Evolutionary conservation across 2,329 filamentous ascomycete genomes (phyloP), one percentile per base, ranked within the genome.

Genomic region (Lachnellula occidentalis): DNA sequence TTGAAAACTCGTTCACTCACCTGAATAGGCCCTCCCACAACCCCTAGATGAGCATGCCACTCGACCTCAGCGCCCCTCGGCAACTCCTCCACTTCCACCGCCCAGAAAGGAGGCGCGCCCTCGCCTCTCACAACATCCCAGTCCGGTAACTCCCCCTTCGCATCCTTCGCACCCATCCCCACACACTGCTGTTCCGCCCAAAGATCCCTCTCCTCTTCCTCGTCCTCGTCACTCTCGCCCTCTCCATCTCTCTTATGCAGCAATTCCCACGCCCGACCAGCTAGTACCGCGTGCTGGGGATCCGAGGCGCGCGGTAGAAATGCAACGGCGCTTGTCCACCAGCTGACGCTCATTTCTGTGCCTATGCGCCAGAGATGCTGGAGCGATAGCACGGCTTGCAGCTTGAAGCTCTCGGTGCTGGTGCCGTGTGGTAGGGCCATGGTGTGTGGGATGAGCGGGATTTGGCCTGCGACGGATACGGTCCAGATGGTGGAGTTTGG

Each of bases 301-400:
- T 47, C 46, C 11, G 42, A 17, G 3, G 24, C 64, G 36, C 66
- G 66, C 2, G 84, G 77, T 54, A 95, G 78, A 67, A 90, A 95
- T 0, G 85, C 90, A 47, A 95, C 82, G 1, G 80, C 87, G 57
- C 84, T 86, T 4, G 81, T 79, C 87, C 89, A 95, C 76, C 83
- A 86, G 53, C 82, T 76, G 3, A 95, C 84, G 51, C 82, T 75
- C 76, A 87, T 86, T 41, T 86, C 85, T 43, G 77, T 70, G 0
- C 85, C 92, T 50, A 99, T 86, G 39, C 92, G 83, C 83, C 87
- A 92, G 22, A 97, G 80, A 70, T 97, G 92, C 70, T 99, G 94
- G 12, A 97, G 76, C 1, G 91, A 82, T 4, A 99, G 77, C 0
- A 81, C 74, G 5, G 86, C 76, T 66, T 92, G 85, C 31, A 82